phyloP scores from a whole-genome alignment of 2,329 filamentous ascomycete species.

The Chaetomium sp. region DNA sequence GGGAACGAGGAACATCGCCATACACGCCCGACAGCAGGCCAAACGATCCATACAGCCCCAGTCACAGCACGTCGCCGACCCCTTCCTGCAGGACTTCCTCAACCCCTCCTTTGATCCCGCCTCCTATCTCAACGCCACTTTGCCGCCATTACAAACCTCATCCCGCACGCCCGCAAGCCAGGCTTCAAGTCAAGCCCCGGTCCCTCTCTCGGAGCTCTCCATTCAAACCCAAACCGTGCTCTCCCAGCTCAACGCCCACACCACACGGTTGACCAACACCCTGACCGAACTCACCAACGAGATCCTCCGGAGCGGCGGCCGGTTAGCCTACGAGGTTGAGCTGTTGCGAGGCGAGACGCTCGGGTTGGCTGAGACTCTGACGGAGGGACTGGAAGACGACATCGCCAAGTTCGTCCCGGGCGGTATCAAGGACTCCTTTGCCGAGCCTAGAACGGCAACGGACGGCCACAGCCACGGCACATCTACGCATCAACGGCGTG shows the following conservation, averaged over 20 bases:
- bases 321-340: constrained; percentile 91
- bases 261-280: constrained; percentile 70
- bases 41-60: constrained; percentile 36
- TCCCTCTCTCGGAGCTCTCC: constrained; percentile 69
- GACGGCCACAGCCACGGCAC: neutral
- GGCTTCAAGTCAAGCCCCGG: constrained; percentile 30
- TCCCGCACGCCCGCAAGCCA: constrained; percentile 21
- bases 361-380: constrained; percentile 70
- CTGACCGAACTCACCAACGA: constrained; percentile 91
- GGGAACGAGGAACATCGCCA: constrained; percentile 32
- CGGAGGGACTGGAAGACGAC: constrained; percentile 64
- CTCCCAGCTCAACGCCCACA: constrained; percentile 82
- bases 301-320: constrained; percentile 79
- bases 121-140: constrained; percentile 72
- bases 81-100: constrained; percentile 68
- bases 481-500: constrained; percentile 20
- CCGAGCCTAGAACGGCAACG: constrained; percentile 13
- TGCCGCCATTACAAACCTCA: constrained; percentile 58
- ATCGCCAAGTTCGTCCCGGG: constrained; percentile 64
- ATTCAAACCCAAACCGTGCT: constrained; percentile 77
- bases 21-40: constrained; percentile 36
- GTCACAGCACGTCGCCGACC: constrained; percentile 62
- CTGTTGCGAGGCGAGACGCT: constrained; percentile 82
- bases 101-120: constrained; percentile 72
- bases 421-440: constrained; percentile 34